These are phyloP conservation scores for Physocladia obscura DNA, from an alignment of 192 early-diverging fungal species.

Conservation along the genomic window DNA sequence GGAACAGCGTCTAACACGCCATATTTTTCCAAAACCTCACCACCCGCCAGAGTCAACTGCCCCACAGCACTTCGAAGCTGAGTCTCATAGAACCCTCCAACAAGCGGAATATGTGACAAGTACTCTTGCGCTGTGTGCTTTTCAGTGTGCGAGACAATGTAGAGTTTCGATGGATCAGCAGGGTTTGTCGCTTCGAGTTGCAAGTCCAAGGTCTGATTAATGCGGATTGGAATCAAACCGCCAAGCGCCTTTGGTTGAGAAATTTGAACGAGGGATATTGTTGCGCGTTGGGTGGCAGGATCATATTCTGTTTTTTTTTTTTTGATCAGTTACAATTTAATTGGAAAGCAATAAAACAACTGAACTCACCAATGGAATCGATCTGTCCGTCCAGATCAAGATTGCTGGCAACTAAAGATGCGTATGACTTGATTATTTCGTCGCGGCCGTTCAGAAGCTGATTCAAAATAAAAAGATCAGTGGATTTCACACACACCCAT, in stretches of 20 bases:
- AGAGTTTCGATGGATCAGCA: slow-evolving; percentile 25
- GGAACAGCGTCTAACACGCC: slow-evolving; percentile 48
- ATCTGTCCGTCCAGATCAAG: slow-evolving; percentile 39
- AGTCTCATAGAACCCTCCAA: slow-evolving; percentile 44
- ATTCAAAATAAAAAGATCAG: background rate
- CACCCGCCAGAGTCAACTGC: slow-evolving; percentile 40
- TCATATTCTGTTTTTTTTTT: slow-evolving; percentile 29
- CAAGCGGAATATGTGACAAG: slow-evolving; percentile 44
- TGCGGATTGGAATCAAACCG: slow-evolving; percentile 45
- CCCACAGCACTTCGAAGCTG: slow-evolving; percentile 44
- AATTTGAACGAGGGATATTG: slow-evolving; percentile 29
- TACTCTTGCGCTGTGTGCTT: slow-evolving; percentile 43
- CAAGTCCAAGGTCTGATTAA: slow-evolving; percentile 43
- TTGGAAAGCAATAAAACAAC: background rate
- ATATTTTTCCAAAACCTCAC: slow-evolving; percentile 43
- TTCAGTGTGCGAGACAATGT: slow-evolving; percentile 45
- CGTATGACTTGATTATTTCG: slow-evolving; percentile 47
- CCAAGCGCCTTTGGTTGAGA: slow-evolving; percentile 47
- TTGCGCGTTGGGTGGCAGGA: slow-evolving; percentile 26
- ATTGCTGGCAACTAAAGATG: slow-evolving; percentile 37
- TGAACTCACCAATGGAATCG: slow-evolving; percentile 32
- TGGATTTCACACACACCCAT: too few relatives aligned
- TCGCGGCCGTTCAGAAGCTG: slow-evolving; percentile 40
- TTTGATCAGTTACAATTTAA: background rate
- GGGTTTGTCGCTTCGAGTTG: slow-evolving; percentile 42